Evolutionary conservation across 257 asterid genomes (phyloP).

Genomic region (Nicotiana tomentosiformis): DNA sequence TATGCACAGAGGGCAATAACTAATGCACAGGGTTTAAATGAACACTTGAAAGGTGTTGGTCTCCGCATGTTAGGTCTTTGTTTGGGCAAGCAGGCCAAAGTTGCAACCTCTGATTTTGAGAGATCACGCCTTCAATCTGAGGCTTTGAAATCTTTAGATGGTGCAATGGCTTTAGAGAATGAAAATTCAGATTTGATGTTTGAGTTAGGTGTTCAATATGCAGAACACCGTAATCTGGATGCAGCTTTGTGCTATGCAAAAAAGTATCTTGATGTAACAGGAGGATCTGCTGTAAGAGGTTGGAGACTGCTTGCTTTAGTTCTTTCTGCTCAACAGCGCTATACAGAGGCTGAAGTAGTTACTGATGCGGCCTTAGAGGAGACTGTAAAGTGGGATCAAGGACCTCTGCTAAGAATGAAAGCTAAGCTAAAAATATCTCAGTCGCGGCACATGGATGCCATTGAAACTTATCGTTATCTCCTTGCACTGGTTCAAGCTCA

Average conservation of each 20-base stretch:
- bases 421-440: conserved; percentile 81
- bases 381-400: conserved; percentile 96
- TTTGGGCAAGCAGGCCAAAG: conserved; percentile 81
- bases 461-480: conserved; percentile 80
- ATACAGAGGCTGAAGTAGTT: conserved; percentile 83
- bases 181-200: conserved; percentile 72
- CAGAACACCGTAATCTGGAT: conserved; percentile 80
- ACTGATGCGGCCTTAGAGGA: conserved; percentile 93
- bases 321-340: conserved; percentile 83
- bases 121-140: conserved; percentile 89
- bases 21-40: conserved; percentile 46
- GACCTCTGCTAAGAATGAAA: conserved; percentile 78
- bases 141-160: conserved; percentile 78
- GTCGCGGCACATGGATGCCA: conserved; percentile 66
- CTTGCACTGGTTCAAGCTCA: conserved; percentile 97
- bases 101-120: conserved; percentile 80
- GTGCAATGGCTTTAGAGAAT: conserved; percentile 62
- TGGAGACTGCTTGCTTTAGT: conserved; percentile 92
- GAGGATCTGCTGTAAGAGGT: conserved; percentile 76
- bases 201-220: conserved; percentile 81
- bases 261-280: conserved; percentile 82
- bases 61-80: conserved; percentile 84
- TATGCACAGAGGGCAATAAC: conserved; percentile 69
- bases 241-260: conserved; percentile 80
- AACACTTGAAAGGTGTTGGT: conserved; percentile 77